Evolutionary conservation across 169 alveolate genomes (phyloP), one percentile per base, ranked within the genome.

Genomic region (Plasmodium cynomolgi): DNA sequence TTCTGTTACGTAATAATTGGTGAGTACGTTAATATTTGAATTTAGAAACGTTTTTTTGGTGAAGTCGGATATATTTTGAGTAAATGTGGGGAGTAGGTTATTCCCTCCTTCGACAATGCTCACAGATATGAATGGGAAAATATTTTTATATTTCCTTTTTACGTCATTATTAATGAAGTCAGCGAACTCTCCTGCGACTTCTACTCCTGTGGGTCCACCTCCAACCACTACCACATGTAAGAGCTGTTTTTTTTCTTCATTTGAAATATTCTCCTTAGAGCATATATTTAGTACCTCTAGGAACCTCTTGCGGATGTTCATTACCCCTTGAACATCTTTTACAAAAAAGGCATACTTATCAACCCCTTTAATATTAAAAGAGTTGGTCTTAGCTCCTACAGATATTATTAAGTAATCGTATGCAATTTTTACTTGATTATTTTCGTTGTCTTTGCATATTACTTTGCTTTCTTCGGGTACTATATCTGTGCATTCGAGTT

Each of bases 161-260:
- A 94, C 58, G n/a, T 92, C 92, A 7, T 77, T 92, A 83, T 95
- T 92, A 77, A 95, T 73, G 56, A 93, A 93, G 73, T 93, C 93
- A 20, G 97, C 95, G 15, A 95, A 88, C 71, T 96, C 97, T n/a
- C 95, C 97, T 75, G 97, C 88, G 20, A 85, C 92, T 68, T 96
- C 97, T 0, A 96, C 97, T 6, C 97, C 97, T 2, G 97, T 96
- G 29, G 97, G 97, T 11, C 97, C 97, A 4, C 97, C 97, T 0
- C 97, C 97, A 20, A 96, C 97, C 17, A 96, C 92, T 9, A 95
- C 95, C 0, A 96, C 56, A 92, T 95, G 96, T n/a, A 95, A 72
- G 26, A 95, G 34, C 0, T 95, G 39, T 79, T 85, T 81, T 33
- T 41, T 86, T 3, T 95, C 93, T 26, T 92, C 96, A 26, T 92